Percentiles rank a stretch among this genome's conserved stretches.
Evolutionary conservation across 306 rosid species (phyloP).

Genomic region (Alnus glutinosa): DNA sequence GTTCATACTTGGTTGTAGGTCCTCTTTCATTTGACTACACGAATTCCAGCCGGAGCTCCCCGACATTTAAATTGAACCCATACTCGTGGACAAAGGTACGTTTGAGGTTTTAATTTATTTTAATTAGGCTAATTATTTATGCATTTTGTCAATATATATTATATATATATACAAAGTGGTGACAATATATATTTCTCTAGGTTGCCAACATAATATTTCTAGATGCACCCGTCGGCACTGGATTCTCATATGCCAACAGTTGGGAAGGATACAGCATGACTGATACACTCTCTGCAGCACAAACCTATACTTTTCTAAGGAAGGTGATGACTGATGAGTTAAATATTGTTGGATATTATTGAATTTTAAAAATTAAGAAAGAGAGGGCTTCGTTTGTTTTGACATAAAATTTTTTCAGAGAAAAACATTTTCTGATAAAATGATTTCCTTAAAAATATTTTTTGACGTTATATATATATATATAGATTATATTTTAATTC

Average conservation of each 20-base stretch:
- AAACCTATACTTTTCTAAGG: slow-evolving; percentile 9
- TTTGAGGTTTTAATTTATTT: no score
- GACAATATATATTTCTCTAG: background rate
- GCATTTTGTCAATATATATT: background rate
- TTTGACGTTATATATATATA: no score
- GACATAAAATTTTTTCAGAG: no score
- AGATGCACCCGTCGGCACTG: slow-evolving; percentile 35
- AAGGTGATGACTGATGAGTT: slow-evolving; percentile 2
- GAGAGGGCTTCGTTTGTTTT: no score
- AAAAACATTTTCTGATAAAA: no score
- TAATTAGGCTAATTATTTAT: background rate
- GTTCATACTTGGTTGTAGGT: slow-evolving; percentile 33
- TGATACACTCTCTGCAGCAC: slow-evolving; percentile 11
- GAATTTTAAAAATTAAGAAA: no score
- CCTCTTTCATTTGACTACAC: slow-evolving; percentile 31
- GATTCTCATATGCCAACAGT: slow-evolving; percentile 29
- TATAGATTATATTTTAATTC: no score
- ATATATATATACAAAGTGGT: background rate
- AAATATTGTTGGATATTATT: background rate
- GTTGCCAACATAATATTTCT: slow-evolving; percentile 29
- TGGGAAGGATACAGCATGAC: background rate
- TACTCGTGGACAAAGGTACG: slow-evolving; percentile 32
- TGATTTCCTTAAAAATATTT: no score
- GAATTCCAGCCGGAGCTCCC: slow-evolving; percentile 20
- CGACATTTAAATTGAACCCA: slow-evolving; percentile 22